Evolutionary conservation across 2,329 filamentous ascomycete genomes (phyloP).

Genomic region (Ilyonectria sp.): DNA sequence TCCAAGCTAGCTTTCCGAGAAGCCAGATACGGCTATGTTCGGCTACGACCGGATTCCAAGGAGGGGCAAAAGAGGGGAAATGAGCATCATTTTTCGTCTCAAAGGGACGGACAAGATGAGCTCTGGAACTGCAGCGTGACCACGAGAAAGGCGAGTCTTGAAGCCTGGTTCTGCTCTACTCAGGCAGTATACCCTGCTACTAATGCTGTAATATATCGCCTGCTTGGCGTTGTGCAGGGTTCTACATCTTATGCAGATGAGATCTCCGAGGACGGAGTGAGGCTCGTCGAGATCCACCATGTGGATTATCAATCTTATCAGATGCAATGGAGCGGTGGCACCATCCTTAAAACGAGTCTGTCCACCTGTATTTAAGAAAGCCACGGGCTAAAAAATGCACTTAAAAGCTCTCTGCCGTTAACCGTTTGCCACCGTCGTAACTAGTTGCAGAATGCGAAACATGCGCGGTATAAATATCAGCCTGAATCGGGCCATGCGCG

Average conservation of each 20-base stretch:
- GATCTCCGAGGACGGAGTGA: neutral
- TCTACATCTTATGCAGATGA: neutral
- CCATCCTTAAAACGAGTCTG: neutral
- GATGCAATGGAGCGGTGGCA: neutral
- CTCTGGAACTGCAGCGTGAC: neutral
- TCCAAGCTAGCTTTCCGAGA: too few species aligned
- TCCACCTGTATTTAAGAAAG: neutral
- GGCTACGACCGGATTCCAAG: neutral
- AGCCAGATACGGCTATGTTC: neutral
- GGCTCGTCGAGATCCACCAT: neutral
- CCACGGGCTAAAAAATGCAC: neutral
- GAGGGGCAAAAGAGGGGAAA: neutral
- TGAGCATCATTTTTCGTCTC: neutral
- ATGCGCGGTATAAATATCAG: constrained; percentile 11
- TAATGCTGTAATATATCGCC: too few species aligned
- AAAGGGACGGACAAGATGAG: neutral
- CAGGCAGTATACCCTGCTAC: too few species aligned
- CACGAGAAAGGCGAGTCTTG: too few species aligned
- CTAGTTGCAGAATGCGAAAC: neutral
- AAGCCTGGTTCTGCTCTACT: too few species aligned
- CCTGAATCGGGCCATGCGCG: constrained; percentile 4
- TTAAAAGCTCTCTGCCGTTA: neutral
- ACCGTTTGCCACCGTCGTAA: neutral
- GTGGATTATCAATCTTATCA: constrained; percentile 8
- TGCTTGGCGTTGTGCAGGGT: neutral